These are phyloP conservation scores for Malus orientalis DNA, from an alignment of 306 rosid species.

Conservation along the genomic window DNA sequence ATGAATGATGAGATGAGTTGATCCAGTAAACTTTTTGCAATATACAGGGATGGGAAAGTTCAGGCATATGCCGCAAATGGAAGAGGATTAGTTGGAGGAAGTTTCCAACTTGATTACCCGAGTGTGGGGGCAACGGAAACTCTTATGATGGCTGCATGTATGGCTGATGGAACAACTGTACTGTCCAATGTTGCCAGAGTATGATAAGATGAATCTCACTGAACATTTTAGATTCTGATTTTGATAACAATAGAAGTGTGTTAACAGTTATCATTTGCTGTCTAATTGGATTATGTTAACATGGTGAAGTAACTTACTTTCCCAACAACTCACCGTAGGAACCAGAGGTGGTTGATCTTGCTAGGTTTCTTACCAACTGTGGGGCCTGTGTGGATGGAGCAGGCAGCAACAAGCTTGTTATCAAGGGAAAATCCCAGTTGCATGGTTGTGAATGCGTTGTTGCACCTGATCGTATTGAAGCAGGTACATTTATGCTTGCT, in stretches of 20 bases:
- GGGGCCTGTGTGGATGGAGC: conserved; percentile 32
- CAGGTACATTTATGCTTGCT: conserved; percentile 33
- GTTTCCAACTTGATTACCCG: conserved; percentile 23
- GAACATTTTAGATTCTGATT: background rate
- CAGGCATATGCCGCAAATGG: conserved; percentile 24
- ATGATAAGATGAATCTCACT: background rate
- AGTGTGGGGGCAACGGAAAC: conserved; percentile 39
- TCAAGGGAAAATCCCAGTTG: conserved; percentile 24
- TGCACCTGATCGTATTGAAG: conserved; percentile 29
- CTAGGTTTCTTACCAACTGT: conserved; percentile 8
- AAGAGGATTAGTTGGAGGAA: conserved; percentile 28
- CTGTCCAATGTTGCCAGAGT: conserved; percentile 34
- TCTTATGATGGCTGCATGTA: conserved; percentile 32
- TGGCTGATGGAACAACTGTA: conserved; percentile 28
- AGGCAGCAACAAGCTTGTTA: conserved; percentile 19
- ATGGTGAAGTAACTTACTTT: background rate
- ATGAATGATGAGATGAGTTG: background rate
- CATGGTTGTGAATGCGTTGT: conserved; percentile 15
- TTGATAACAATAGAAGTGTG: background rate
- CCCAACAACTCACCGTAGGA: conserved; percentile 10
- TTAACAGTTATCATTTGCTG: background rate
- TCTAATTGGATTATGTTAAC: background rate
- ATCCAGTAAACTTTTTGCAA: background rate
- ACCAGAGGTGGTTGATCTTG: conserved; percentile 29
- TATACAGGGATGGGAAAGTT: conserved; percentile 27